phyloP scores from a whole-genome alignment of 805 yeast species.

The Lipomyces starkeyi region DNA sequence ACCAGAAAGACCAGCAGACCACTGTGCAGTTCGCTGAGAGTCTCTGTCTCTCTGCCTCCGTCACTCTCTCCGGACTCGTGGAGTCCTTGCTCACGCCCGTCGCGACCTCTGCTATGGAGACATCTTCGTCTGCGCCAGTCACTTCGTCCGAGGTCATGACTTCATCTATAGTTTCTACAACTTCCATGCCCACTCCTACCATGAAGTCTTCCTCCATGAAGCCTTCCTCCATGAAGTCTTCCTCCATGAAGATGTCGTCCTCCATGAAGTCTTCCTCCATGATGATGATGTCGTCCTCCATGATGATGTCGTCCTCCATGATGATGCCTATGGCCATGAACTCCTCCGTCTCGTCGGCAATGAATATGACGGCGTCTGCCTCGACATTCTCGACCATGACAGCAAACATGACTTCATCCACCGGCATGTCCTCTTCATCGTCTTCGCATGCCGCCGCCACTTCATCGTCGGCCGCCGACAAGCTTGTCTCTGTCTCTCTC shows the following conservation, averaged over 20 bases:
- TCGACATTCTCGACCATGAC: slow-evolving; percentile 1
- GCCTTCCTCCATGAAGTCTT: not conserved
- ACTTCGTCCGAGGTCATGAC: not conserved
- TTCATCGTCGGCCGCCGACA: slow-evolving; percentile 17
- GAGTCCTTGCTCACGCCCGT: slow-evolving; percentile 22
- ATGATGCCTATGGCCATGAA: not conserved
- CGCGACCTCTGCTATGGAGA: not conserved
- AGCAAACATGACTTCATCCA: slow-evolving; percentile 5
- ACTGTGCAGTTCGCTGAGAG: slow-evolving; percentile 29
- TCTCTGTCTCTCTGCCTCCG: slow-evolving; percentile 29
- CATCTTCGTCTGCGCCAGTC: not conserved
- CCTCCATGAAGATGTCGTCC: slow-evolving; percentile 10
- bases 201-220: not conserved
- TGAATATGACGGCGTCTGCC: not conserved
- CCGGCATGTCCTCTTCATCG: slow-evolving; percentile 4
- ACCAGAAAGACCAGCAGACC: slow-evolving; percentile 31
- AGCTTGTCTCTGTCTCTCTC: slow-evolving; percentile 7
- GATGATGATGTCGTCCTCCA: slow-evolving; percentile 7
- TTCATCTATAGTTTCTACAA: not conserved
- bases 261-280: slow-evolving; percentile 11
- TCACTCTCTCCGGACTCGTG: slow-evolving; percentile 26
- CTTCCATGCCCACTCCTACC: not conserved
- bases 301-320: not conserved
- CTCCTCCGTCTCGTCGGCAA: not conserved
- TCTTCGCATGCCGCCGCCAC: slow-evolving; percentile 12